These are phyloP conservation scores for Sparassis latifolia DNA, from an alignment of 1,284 basidiomycete genomes.

Conservation along the genomic window DNA sequence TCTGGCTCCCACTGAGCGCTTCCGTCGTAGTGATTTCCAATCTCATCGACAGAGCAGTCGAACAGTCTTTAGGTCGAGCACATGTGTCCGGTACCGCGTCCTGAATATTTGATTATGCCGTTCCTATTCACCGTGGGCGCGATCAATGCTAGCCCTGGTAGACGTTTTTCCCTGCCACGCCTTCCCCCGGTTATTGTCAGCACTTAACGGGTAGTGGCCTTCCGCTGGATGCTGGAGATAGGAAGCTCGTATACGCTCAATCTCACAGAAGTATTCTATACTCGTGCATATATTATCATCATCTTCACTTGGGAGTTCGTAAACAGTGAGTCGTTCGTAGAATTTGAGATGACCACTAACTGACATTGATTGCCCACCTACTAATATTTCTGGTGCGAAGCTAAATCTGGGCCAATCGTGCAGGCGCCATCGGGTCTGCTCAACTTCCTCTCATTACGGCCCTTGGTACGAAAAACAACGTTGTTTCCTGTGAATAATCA, in stretches of 20 bases:
- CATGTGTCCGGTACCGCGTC: too few relatives aligned
- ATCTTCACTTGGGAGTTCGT: conserved; percentile 43
- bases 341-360: not conserved
- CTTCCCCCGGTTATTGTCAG: conserved; percentile 35
- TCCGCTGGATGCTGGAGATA: conserved; percentile 40
- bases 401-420: conserved; percentile 41
- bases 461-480: conserved; percentile 60
- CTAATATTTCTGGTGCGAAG: conserved; percentile 26
- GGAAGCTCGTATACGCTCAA: conserved; percentile 40
- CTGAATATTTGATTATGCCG: not conserved
- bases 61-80: too few relatives aligned
- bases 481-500: conserved; percentile 43
- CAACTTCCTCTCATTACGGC: conserved; percentile 59
- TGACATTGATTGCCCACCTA: conserved; percentile 24
- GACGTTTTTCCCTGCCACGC: conserved; percentile 20
- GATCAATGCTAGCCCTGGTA: too few relatives aligned
- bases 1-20: too few relatives aligned
- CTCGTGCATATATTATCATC: conserved; percentile 36
- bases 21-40: too few relatives aligned
- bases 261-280: conserved; percentile 40
- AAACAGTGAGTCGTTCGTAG: conserved; percentile 35
- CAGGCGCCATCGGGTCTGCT: conserved; percentile 41
- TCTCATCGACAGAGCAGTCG: too few relatives aligned
- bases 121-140: too few relatives aligned
- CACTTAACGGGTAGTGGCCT: conserved; percentile 40